These are phyloP conservation scores for Conoideocrella luteorostrata DNA, from an alignment of 2,329 filamentous ascomycete genomes.

Conservation along the genomic window DNA sequence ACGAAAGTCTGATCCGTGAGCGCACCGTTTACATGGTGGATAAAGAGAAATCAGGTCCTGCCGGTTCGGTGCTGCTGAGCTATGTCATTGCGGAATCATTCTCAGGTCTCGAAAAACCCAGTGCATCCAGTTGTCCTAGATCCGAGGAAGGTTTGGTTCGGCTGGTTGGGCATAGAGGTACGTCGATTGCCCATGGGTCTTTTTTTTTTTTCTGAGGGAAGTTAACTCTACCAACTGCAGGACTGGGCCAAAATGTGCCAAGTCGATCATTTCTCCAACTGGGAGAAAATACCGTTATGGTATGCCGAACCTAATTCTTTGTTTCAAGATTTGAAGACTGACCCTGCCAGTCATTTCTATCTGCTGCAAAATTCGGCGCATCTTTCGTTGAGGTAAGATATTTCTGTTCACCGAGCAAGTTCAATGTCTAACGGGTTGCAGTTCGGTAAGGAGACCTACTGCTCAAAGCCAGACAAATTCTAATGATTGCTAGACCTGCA, in stretches of 20 bases:
- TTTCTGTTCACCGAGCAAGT: neutral
- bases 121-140: neutral
- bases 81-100: constrained; percentile 23
- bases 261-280: constrained; percentile 23
- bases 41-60: constrained; percentile 19
- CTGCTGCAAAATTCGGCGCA: constrained; percentile 26
- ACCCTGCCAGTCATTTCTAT: constrained; percentile 23
- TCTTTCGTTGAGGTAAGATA: constrained; percentile 25
- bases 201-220: too few species aligned
- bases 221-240: too few species aligned
- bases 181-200: constrained; percentile 1
- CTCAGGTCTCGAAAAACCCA: constrained; percentile 4
- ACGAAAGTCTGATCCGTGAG: constrained; percentile 27
- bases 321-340: neutral
- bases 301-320: neutral
- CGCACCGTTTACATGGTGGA: constrained; percentile 25
- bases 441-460: constrained; percentile 4
- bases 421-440: constrained; percentile 1
- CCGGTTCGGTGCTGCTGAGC: constrained; percentile 28
- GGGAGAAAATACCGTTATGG: constrained; percentile 29
- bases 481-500: constrained; percentile 27
- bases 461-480: neutral
- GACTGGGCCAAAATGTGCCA: constrained; percentile 6
- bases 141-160: constrained; percentile 2
- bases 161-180: constrained; percentile 29